Base-by-base conservation (phyloP, 176 grass and related monocot species). In the Calamus simplicifolius region DNA sequence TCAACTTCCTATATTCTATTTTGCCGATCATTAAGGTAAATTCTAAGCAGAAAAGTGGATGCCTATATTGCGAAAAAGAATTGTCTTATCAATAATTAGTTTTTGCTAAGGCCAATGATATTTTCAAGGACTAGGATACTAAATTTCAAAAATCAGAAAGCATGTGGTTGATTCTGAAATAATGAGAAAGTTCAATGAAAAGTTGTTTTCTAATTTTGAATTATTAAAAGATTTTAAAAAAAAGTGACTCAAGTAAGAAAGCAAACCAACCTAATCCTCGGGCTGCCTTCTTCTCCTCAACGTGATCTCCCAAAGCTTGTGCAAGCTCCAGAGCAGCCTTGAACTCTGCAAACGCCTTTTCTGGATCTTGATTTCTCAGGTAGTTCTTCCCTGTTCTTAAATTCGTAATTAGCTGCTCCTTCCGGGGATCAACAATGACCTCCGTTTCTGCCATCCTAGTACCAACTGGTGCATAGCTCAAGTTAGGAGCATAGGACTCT, bases 271-370 rank as follows among this genome's bases (percentile, higher is more conserved):
- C 92, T 88, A 96, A 73, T 74, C 92, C 92, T 78, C 87, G 71
- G 59, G 87, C 78, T 4, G 93, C 93, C 51, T 97, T 97, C 82
- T 92, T 97, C 72, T 88, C 75, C 75, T 97, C 87, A 50, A 97
- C 84, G 67, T 97, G 81, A 82, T 97, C 93, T 68, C 78, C 73
- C 55, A 97, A 65, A 59, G 67, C 54, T 68, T 79, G 75, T 66
- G 93, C 84, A 67, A 92, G 78, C 72, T 88, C 84, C 59, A 88
- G 76, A 68, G 93, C 87, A 30, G 68, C 76, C 59, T 91, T 97
- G 49, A 97, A 97, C 61, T 97, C 87, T 62, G 58, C 52, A 80
- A 91, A 85, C 15, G 93, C 93, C 63, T 80, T 81, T 10, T 88
- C 83, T 13, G 76, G 84, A 58, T 76, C 27, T 82, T 88, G 93